Base-by-base conservation (phyloP, 1,284 basidiomycete species). In the Sporisorium scitamineum region DNA sequence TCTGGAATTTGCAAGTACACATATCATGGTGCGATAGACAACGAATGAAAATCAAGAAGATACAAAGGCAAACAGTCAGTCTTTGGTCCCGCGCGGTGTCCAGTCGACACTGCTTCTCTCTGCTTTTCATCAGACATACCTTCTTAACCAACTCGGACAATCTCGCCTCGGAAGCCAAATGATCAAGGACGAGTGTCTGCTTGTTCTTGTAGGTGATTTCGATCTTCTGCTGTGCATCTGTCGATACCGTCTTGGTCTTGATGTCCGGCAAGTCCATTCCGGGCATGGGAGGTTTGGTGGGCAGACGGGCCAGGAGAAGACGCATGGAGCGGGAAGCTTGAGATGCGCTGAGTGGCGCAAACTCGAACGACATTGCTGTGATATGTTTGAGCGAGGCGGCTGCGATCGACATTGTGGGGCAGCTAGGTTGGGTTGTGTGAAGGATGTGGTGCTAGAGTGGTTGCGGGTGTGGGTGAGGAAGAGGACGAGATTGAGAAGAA, bases 191-290 rank as follows among this genome's bases (percentile, higher is more conserved):
- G 6, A 76, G 54, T 31, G 44, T 69, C 54, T 69, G 56, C 63
- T 73, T 76, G 70, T 76, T 73, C 62, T 70, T 72, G 63, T 76
- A 76, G 16, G 67, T 73, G 11, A 76, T 41, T 24, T 65, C 57
- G 26, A 73, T 48, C 48, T 31, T 61, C 45, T 76, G 70, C 26
- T n/a, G 54, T 16, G 50, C 52, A 9, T 70, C 74, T 20, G n/a
- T 54, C 10, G 59, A 14, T 0, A 76, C 70, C 4, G 70, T 76
- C 41, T 62, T 76, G 29, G 66, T 64, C 34, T 20, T 54, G 62
- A 73, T 56, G 18, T 66, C 60, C 5, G 74, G 74, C 27, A 70
- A 34, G 18, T 76, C 74, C 59, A 76, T 70, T 2, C 74, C 74
- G 13, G 64, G 58, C 53, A 61, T 41, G 14, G 66, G 64, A 1